Evolutionary conservation across 2,329 filamentous ascomycete species (phyloP).

Genomic region (Macrophomina tecta): DNA sequence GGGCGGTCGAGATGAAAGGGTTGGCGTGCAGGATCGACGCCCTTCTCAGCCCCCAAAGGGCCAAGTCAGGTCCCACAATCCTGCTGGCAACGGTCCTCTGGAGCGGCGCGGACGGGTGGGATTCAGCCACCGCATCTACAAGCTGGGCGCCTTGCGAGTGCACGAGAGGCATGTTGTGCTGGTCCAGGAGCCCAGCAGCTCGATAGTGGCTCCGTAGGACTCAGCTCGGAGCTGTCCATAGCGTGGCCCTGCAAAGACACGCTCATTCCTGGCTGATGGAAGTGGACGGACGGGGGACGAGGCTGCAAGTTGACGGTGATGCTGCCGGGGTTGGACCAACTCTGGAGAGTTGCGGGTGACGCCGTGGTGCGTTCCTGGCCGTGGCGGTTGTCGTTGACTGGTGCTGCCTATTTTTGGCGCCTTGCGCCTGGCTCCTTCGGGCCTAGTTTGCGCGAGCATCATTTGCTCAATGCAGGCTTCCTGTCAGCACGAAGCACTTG

Average conservation of each 20-base stretch:
- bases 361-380: neutral
- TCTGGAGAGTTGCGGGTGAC: neutral
- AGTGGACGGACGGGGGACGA: neutral
- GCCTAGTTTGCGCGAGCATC: neutral
- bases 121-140: neutral
- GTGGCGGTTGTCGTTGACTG: neutral
- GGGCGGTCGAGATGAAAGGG: neutral
- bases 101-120: neutral
- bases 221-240: neutral
- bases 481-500: neutral
- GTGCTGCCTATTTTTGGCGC: constrained; percentile 14
- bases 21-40: neutral
- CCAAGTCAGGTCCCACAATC: neutral
- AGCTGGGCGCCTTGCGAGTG: neutral
- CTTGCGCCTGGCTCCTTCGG: neutral
- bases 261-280: neutral
- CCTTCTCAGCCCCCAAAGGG: constrained; percentile 17
- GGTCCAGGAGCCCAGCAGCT: neutral
- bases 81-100: neutral
- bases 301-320: neutral
- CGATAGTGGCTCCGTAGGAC: neutral
- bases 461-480: neutral
- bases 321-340: neutral
- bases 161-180: neutral
- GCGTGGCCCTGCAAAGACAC: neutral